phyloP scores from a whole-genome alignment of 2,329 filamentous ascomycete species.

The Xylaria hypoxylon region DNA sequence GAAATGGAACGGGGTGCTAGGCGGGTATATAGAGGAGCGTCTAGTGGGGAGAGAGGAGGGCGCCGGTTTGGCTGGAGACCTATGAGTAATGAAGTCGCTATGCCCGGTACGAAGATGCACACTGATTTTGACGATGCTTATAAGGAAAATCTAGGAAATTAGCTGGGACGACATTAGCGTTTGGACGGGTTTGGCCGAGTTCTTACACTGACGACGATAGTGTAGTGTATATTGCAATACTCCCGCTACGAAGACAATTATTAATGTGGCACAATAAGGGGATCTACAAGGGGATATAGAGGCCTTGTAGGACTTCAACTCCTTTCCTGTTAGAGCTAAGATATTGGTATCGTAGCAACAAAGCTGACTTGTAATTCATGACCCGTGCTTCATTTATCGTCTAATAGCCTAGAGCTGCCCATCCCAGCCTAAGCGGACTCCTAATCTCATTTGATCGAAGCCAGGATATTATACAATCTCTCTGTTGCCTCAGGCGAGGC shows the following conservation, averaged over 20 bases:
- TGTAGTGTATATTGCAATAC: not conserved
- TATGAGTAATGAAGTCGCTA: constrained; percentile 45
- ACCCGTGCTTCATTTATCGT: constrained; percentile 31
- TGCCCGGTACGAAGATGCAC: not conserved
- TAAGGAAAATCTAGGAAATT: not conserved
- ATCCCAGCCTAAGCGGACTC: constrained; percentile 32
- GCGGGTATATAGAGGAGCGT: constrained; percentile 65
- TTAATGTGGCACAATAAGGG: not conserved
- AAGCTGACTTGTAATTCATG: constrained; percentile 21
- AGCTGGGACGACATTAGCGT: not conserved
- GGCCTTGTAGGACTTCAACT: not conserved
- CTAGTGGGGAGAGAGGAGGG: constrained; percentile 72
- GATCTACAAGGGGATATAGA: not conserved
- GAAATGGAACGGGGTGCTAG: constrained; percentile 69
- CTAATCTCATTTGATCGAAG: constrained; percentile 24
- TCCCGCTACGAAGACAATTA: not conserved
- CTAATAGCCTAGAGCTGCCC: constrained; percentile 32
- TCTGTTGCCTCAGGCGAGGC: constrained; percentile 20
- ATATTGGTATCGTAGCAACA: not conserved
- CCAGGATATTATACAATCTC: constrained; percentile 45
- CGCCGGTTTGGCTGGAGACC: constrained; percentile 72
- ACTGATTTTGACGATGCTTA: not conserved
- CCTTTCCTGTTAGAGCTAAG: not conserved
- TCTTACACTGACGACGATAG: not conserved
- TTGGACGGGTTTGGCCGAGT: not conserved